phyloP scores from a whole-genome alignment of 257 asterid species.

The Eustoma russellianum region DNA sequence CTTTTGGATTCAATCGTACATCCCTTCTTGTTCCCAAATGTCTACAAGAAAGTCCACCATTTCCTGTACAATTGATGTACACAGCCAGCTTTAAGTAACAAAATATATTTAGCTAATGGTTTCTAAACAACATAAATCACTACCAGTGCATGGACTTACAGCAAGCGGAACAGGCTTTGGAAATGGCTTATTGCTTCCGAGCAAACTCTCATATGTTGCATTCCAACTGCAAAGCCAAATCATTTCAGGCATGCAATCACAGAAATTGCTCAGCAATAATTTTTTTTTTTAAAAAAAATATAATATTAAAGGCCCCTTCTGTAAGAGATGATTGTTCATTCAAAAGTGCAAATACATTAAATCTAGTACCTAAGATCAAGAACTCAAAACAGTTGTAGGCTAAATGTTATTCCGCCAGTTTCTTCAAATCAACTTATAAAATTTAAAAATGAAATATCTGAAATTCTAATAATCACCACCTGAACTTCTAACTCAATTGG shows the following conservation, averaged over 20 bases:
- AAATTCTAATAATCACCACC: too few species aligned
- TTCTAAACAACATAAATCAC: neutral
- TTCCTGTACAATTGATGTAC: conserved; percentile 42
- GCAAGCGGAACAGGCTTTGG: conserved; percentile 63
- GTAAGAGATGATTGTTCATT: neutral
- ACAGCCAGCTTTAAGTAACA: conserved; percentile 8
- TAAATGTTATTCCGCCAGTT: too few species aligned
- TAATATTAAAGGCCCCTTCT: too few species aligned
- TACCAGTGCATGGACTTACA: conserved; percentile 32
- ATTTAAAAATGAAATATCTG: too few species aligned
- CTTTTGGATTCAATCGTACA: conserved; percentile 42
- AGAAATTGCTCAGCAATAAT: conserved; percentile 14
- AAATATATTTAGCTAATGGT: neutral
- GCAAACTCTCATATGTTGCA: conserved; percentile 74
- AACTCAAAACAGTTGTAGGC: too few species aligned
- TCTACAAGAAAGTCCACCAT: conserved; percentile 81
- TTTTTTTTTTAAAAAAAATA: too few species aligned
- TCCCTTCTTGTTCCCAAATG: conserved; percentile 75
- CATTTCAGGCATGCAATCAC: conserved; percentile 21
- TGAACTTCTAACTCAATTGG: too few species aligned
- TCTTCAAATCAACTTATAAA: too few species aligned
- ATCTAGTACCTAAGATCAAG: neutral
- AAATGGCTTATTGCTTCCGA: conserved; percentile 72
- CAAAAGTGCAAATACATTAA: neutral
- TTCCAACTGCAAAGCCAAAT: conserved; percentile 70